These are phyloP conservation scores for Cryptococcus depauperatus DNA, from an alignment of 1,284 basidiomycete genomes.

Conservation along the genomic window DNA sequence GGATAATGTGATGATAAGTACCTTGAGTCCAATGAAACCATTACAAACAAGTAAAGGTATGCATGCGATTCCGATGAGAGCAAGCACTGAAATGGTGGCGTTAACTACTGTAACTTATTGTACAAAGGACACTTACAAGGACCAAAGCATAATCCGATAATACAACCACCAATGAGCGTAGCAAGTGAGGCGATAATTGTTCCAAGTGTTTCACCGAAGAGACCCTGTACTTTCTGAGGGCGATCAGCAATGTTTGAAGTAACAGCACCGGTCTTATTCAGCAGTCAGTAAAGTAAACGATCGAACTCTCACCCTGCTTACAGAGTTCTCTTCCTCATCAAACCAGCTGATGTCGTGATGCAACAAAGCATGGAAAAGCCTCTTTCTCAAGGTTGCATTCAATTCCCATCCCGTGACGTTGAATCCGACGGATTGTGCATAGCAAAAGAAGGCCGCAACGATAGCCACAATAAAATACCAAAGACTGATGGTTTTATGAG, in stretches of 20 bases:
- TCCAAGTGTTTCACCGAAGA: conserved; percentile 81
- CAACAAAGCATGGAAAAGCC: conserved; percentile 67
- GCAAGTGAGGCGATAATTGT: conserved; percentile 71
- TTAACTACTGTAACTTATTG: no score
- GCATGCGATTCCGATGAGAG: conserved; percentile 54
- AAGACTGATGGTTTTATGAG: conserved; percentile 46
- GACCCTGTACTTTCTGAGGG: conserved; percentile 83
- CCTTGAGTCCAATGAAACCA: conserved; percentile 72
- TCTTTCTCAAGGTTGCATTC: conserved; percentile 58
- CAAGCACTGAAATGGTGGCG: conserved; percentile 10
- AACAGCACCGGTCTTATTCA: conserved; percentile 58
- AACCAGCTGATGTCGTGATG: conserved; percentile 85
- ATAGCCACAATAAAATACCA: conserved; percentile 79
- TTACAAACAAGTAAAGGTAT: conserved; percentile 73
- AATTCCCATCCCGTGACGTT: conserved; percentile 59
- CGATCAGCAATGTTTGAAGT: conserved; percentile 76
- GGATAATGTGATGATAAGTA: no score
- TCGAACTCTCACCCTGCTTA: not conserved
- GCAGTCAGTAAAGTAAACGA: conserved; percentile 34
- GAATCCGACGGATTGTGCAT: conserved; percentile 62
- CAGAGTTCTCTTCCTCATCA: conserved; percentile 66
- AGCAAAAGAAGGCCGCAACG: conserved; percentile 56
- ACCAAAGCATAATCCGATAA: conserved; percentile 70
- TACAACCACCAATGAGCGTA: conserved; percentile 65
- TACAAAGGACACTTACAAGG: conserved; percentile 13